A percentile compares a stretch with the other conserved stretches of the same genome.
Conservation (phyloP, 306 rosid genomes). For the Dryas alaskensis region DNA sequence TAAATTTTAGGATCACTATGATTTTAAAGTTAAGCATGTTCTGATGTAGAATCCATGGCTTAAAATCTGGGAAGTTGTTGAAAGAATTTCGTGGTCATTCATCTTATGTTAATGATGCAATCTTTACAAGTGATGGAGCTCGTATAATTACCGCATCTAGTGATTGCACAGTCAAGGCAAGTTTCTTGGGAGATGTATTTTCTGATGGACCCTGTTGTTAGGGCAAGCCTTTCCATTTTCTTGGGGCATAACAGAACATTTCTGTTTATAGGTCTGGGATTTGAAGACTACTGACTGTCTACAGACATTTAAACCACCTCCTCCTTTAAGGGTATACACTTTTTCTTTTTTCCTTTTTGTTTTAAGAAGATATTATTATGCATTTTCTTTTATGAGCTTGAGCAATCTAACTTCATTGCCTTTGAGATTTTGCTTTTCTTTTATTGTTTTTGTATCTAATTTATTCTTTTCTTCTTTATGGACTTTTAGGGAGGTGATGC, state of each 20-base stretch:
- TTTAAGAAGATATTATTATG: background rate
- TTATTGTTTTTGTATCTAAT: conserved; percentile 24
- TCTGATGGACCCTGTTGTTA: conserved; percentile 3
- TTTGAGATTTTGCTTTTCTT: background rate
- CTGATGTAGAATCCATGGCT: conserved; percentile 74
- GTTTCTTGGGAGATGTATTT: conserved; percentile 19
- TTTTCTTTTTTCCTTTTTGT: background rate
- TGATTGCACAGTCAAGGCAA: conserved; percentile 94
- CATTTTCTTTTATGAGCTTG: conserved; percentile 2
- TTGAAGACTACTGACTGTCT: conserved; percentile 81
- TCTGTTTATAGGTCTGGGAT: conserved; percentile 81
- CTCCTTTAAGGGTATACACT: conserved; percentile 75
- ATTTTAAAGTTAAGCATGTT: background rate
- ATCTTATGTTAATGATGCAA: conserved; percentile 92
- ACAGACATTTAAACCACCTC: conserved; percentile 97
- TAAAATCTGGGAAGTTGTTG: conserved; percentile 89
- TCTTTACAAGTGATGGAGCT: conserved; percentile 80
- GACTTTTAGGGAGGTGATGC: conserved; percentile 89
- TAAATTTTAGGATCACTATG: background rate
- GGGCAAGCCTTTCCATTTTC: background rate
- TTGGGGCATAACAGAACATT: conserved; percentile 10
- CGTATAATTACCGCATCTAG: conserved; percentile 94
- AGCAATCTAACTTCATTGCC: conserved; percentile 16
- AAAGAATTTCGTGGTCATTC: conserved; percentile 97
- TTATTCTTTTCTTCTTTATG: conserved; percentile 32